Evolutionary conservation across 2,329 filamentous ascomycete genomes (phyloP), one percentile per base, ranked within the genome.

Genomic region (Akanthomyces dipterigenus): DNA sequence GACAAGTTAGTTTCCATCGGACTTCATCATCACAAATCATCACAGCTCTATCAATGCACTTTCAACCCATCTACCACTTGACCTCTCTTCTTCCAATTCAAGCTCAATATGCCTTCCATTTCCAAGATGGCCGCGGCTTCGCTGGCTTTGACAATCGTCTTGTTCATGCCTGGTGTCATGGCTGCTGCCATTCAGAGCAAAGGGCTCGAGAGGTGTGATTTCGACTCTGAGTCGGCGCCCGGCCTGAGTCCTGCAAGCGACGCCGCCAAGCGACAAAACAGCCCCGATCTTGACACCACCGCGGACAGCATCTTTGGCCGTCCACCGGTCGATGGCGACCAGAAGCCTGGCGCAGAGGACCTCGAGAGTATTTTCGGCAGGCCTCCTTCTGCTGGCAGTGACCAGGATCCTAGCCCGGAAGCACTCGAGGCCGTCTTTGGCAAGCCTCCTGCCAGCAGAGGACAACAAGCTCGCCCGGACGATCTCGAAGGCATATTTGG

Each of bases 81-180:
- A 22, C 1, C 3, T 1, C 5, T 22, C 12, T 5, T 24, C 11
- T 11, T n/a, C 20, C 11, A 7, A 1, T 7, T 1, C 5, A 12
- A 45, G 11, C 20, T 16, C 22, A 45, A 45, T 0, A 24, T 45
- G 20, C 20, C 43, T 24, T 45, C 20, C 22, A 24, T 45, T 16
- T 24, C 20, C 3, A 16, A 24, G 11, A 24, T 45, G 20, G 12
- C 20, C 42, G 20, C 20, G 11, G 24, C 4, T 14, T 24, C 20
- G 5, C 11, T 45, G 20, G 43, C 43, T 22, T 16, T 45, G 20
- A 24, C 20, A 24, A 14, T 12, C 12, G 20, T 14, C 11, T 6
- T 4, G 20, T 24, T 45, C 6, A n/a, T 45, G 20, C 11, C 43
- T 45, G 43, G 43, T 6, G 20, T 20, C 12, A 6, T 20, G 9